These are phyloP conservation scores for Nemania abortiva DNA, from an alignment of 2,329 filamentous ascomycete species.

Conservation along the genomic window DNA sequence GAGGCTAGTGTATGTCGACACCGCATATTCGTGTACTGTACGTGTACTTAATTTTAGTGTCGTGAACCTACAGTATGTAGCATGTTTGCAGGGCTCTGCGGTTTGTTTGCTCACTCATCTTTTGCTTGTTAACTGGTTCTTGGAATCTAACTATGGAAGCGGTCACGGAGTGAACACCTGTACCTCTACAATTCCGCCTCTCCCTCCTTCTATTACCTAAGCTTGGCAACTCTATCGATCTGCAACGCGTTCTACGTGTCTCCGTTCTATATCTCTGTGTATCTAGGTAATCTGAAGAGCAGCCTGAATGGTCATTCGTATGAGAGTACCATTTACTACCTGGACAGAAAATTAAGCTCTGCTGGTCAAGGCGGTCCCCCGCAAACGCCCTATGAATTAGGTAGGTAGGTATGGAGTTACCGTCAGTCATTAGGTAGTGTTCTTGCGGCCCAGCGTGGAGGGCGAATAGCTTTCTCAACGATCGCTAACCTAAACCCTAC, in stretches of 20 bases:
- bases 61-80: constrained; percentile 5
- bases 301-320: not conserved
- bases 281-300: constrained; percentile 29
- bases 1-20: constrained; percentile 18
- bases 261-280: constrained; percentile 27
- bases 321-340: too few relatives aligned
- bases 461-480: not conserved
- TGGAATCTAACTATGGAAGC: not conserved
- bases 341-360: too few relatives aligned
- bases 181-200: too few relatives aligned
- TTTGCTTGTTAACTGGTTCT: not conserved
- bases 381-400: too few relatives aligned
- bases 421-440: not conserved
- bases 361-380: too few relatives aligned
- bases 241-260: not conserved
- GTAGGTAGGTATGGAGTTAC: too few relatives aligned
- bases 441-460: not conserved
- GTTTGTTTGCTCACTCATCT: not conserved
- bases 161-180: too few relatives aligned
- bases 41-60: not conserved
- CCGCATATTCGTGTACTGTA: constrained; percentile 5
- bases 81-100: constrained; percentile 12
- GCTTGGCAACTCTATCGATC: not conserved
- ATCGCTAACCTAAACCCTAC: not conserved
- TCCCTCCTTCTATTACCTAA: too few relatives aligned